Evolutionary conservation across 176 grass and related monocot genomes (phyloP), one percentile per base, ranked within the genome.

Genomic region (Lolium rigidum): DNA sequence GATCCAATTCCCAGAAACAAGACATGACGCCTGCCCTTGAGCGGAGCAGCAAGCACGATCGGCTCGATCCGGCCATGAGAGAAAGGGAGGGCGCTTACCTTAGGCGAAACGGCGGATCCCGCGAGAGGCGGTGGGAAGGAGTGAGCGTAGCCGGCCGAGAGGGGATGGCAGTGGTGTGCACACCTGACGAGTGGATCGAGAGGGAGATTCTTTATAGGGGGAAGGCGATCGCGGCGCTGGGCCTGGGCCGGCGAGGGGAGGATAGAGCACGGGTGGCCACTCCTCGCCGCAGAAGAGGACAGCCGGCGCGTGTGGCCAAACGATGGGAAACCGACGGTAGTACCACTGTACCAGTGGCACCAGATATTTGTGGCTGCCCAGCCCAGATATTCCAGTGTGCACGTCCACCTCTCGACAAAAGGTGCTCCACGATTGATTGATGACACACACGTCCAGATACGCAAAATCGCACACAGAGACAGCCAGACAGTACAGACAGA

Each of bases 231-330:
- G 48, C 54, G 1, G 76, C 1, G 38, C 12, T 52, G 50, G 50
- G 50, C 50, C 13, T 50, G 26, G 21, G 72, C 44, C 5, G 14
- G 28, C 43, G 61, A 35, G 87, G 10, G 67, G 10, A 12, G 15
- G 87, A 81, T 85, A 81, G 88, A 22, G 61, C 69, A 89, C 70
- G 88, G 61, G 82, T 85, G 87, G 82, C 87, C 80, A 69, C 79
- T 16, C 20, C 67, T 62, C 67, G 41, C 80, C 21, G 26, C 9
- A 0, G 52, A 47, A 47, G 68, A 83, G 4, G 35, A 73, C 49
- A 68, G 20, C 7, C 14, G 1, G 9, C 39, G 17, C 9, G 10
- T 63, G 22, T 26, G 22, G 60, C 60, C 60, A 38, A 60, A 41
- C 21, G 11, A 21, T 28, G 46, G 20, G 80, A 70, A 60, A 51